Base-by-base conservation (phyloP, 768 basidiomycete genomes). In the Boletales sp. region DNA sequence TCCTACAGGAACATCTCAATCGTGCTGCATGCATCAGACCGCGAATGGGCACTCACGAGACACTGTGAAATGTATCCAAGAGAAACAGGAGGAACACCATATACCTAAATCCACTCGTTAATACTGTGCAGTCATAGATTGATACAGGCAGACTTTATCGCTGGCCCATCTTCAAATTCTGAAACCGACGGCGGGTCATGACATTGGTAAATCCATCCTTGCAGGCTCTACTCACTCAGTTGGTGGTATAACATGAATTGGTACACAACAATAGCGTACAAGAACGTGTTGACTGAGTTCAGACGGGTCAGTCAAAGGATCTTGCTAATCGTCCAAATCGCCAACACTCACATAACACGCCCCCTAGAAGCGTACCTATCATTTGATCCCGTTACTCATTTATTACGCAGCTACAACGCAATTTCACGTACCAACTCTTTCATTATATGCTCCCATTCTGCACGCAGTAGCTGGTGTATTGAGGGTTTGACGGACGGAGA, bases 221-320 rank as follows among this genome's bases (percentile, higher is more conserved):
- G 15, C 14, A 18, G 9, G 18, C 4, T 35, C 4, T 32, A 40
- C 58, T 46, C 41, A 44, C 47, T 33, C 42, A 43, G 44, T 32
- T 64, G 64, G 55, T 66, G 59, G 51, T 75, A 75, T 5, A 65
- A 58, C n/a, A 68, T 61, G 54, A 74, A 75, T 49, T 74, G 72
- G 56, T 66, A 71, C 8, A 65, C 61, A 48, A 74, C 73, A 25
- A 75, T 59, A 3, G 73, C 74, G 50, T 72, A 75, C 10, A 75
- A 56, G 33, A 56, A 58, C 19, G 57, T 58, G 13, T 58, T 58
- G 34, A 56, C 57, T 58, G 40, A 28, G n/a, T 34, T 15, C 38
- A n/a, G 33, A n/a, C 5, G 17, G 4, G 14, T 55, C 41, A 44
- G 36, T 37, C 10, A 30, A 8, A 17, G 4, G 2, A 15, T 8